A percentile compares a stretch with the other conserved stretches of the same genome.
These are phyloP conservation scores for Castanea crenata DNA, from an alignment of 306 rosid species.

Conservation along the genomic window DNA sequence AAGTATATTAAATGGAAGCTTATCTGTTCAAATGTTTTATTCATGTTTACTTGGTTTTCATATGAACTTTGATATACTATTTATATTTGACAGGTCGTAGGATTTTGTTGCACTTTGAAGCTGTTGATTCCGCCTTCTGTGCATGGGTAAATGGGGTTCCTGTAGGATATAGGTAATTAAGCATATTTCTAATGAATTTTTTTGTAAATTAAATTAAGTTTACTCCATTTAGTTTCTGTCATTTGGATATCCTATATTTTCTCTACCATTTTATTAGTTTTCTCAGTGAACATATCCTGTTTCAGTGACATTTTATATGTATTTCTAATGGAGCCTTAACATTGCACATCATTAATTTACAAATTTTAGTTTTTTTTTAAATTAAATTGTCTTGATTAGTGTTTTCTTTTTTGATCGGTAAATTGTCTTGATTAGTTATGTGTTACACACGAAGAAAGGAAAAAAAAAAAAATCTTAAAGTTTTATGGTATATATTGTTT, in stretches of 20 bases:
- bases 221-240: not conserved
- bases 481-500: no score
- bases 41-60: slow-evolving; percentile 7
- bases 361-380: no score
- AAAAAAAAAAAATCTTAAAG: no score
- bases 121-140: slow-evolving; percentile 94
- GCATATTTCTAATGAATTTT: not conserved
- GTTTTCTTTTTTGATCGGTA: rapidly evolving
- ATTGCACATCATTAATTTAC: no score
- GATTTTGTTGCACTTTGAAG: slow-evolving; percentile 91
- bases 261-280: not conserved
- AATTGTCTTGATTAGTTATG: no score
- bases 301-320: not conserved
- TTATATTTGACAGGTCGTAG: slow-evolving; percentile 70
- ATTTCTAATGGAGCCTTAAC: not conserved
- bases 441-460: no score
- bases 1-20: not conserved
- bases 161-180: slow-evolving; percentile 77
- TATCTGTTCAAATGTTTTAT: not conserved
- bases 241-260: not conserved
- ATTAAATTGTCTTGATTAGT: no score
- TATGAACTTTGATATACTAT: slow-evolving; percentile 11
- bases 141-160: slow-evolving; percentile 89
- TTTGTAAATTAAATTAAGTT: not conserved
- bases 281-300: not conserved